phyloP scores from a whole-genome alignment of 2,329 filamentous ascomycete species.

The Xylaria sp. region DNA sequence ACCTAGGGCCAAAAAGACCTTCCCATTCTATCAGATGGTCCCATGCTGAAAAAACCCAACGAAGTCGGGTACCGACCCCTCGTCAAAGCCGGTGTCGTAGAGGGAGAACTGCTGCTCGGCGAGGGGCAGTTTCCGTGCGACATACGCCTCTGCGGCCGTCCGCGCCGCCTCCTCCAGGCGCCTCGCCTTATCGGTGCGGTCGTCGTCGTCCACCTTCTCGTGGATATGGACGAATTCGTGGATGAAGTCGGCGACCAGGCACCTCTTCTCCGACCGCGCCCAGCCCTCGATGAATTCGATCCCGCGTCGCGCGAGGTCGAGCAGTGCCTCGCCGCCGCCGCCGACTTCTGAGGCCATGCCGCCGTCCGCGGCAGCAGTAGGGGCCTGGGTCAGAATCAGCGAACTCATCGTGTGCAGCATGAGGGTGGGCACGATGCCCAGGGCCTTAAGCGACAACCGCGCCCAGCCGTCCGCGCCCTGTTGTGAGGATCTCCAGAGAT shows the following conservation, averaged over 20 bases:
- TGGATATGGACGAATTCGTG: slow-evolving; percentile 13
- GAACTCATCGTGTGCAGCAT: slow-evolving; percentile 23
- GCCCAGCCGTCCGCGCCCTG: slow-evolving; percentile 5
- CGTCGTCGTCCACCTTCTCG: neutral
- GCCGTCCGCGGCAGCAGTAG: neutral
- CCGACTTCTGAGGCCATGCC: neutral
- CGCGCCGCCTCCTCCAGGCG: too few relatives aligned
- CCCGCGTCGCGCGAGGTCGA: slow-evolving; percentile 6
- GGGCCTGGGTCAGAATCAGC: slow-evolving; percentile 7
- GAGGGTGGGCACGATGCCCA: slow-evolving; percentile 8
- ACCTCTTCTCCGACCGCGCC: neutral
- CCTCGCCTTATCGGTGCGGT: neutral
- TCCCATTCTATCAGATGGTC: too few relatives aligned
- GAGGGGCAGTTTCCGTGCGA: neutral
- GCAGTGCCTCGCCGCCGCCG: neutral
- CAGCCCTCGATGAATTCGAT: slow-evolving; percentile 2
- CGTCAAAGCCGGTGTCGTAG: neutral
- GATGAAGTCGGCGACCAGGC: slow-evolving; percentile 13
- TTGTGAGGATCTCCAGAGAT: slow-evolving; percentile 3
- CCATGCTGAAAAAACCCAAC: too few relatives aligned
- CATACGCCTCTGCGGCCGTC: neutral
- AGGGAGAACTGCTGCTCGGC: neutral
- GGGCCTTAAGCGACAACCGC: neutral
- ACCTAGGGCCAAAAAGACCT: too few relatives aligned
- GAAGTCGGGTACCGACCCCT: neutral